phyloP scores from a whole-genome alignment of 2,329 filamentous ascomycete species.

The Calonectria pauciramosa region DNA sequence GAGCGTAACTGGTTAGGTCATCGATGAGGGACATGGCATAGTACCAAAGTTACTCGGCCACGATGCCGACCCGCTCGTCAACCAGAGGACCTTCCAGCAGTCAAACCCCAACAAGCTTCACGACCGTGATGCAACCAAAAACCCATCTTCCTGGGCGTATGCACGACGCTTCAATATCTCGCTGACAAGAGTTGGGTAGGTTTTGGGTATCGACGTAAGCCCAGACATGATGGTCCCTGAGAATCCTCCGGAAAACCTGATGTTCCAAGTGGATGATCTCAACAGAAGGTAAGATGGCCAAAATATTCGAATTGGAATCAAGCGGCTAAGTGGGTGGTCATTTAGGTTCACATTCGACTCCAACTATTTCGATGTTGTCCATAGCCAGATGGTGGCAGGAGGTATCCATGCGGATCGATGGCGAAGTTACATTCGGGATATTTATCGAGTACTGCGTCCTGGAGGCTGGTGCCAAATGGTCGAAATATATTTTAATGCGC shows the following conservation, averaged over 20 bases:
- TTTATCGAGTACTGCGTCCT: slow-evolving; percentile 77
- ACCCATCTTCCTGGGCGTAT: neutral
- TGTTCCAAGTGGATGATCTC: slow-evolving; percentile 80
- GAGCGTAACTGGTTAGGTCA: too few relatives aligned
- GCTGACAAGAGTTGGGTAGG: slow-evolving; percentile 58
- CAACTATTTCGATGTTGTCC: slow-evolving; percentile 85
- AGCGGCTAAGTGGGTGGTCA: slow-evolving; percentile 17
- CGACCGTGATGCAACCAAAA: neutral
- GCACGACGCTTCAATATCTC: neutral
- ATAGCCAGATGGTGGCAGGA: slow-evolving; percentile 79
- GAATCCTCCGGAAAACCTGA: slow-evolving; percentile 74
- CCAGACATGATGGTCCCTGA: slow-evolving; percentile 79
- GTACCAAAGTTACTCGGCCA: neutral
- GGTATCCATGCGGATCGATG: slow-evolving; percentile 82
- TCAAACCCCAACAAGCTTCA: neutral
- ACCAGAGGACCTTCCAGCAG: neutral
- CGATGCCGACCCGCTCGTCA: neutral
- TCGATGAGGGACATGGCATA: neutral
- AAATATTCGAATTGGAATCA: neutral
- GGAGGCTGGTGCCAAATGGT: slow-evolving; percentile 91
- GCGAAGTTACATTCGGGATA: slow-evolving; percentile 81
- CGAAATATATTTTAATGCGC: slow-evolving; percentile 88
- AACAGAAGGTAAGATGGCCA: slow-evolving; percentile 67
- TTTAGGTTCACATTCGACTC: slow-evolving; percentile 75
- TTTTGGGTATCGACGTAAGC: slow-evolving; percentile 79